Base-by-base conservation (phyloP, 345 rosid genomes). In the Syzygium aromaticum region DNA sequence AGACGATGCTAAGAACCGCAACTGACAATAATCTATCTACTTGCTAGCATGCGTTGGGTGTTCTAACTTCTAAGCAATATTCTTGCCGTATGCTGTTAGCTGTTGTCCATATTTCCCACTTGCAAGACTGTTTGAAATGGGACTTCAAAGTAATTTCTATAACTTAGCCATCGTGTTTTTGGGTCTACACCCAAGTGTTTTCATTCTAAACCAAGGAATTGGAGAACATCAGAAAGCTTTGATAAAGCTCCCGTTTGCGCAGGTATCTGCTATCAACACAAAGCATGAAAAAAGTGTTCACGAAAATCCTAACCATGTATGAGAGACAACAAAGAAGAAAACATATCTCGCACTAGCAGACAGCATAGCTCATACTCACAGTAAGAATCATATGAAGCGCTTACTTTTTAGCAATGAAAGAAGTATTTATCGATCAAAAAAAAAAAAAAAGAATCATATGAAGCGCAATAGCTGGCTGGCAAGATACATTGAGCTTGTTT, bases 1-100 rank as follows among this genome's bases (percentile, higher is more conserved):
- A 3, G 92, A 86, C 17, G 40, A 53, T 56, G 84, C 78, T 13
- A 89, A 90, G 86, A 27, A 86, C 30, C 83, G 88, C 19, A 73
- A 88, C 15, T 86, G 43, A 25, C 86, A n/a, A 88, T 43, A 67
- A 67, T 21, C 80, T 67, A 17, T 67, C 46, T 3, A 67, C 46
- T 33, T 1, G 80, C 80, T 1, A 67, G 46, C 33, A 33, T 33
- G 80, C 25, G 22, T 19, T 33, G 46, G 78, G 3, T 3, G 46
- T 33, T 67, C 46, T 33, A 17, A 33, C 80, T 67, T 67, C 46
- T 17, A 67, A 67, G 80, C 80, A 33, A 67, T 33, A 33, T 17
- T 67, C 13, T 67, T 9, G 80, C 80, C 6, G 46, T 17, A 33
- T 67, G 78, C 80, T 4, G 80, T 67, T 17, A 8, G 46, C 80